Percentiles rank a stretch among this genome's conserved stretches.
Evolutionary conservation across 768 basidiomycete genomes (phyloP).

Genomic region (Tricholoma matsutake): DNA sequence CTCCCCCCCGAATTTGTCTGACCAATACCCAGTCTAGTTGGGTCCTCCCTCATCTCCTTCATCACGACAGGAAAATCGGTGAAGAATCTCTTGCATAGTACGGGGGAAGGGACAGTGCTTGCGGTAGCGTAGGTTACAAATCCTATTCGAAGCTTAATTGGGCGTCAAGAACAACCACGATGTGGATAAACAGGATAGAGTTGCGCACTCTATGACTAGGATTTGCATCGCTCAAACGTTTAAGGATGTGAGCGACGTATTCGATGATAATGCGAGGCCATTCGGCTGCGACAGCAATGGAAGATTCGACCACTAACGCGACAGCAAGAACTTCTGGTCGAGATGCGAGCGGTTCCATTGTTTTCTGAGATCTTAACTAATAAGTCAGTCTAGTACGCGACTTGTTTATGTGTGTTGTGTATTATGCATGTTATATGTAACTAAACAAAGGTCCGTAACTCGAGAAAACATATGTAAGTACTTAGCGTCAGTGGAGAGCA

Average conservation of each 20-base stretch:
- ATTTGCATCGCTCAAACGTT: conserved; percentile 46
- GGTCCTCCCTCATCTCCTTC: conserved; percentile 45
- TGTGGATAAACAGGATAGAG: background rate
- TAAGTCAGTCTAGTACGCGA: no score
- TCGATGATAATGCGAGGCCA: conserved; percentile 46
- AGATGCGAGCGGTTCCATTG: no score
- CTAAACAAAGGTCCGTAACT: no score
- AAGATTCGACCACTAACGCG: conserved; percentile 60
- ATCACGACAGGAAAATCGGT: conserved; percentile 35
- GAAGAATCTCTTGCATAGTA: conserved; percentile 61
- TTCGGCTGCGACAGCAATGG: conserved; percentile 48
- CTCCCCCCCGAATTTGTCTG: conserved; percentile 45
- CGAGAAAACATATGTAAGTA: no score
- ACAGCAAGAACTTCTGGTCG: conserved; percentile 38
- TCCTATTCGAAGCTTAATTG: conserved; percentile 37
- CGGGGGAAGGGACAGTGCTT: conserved; percentile 51
- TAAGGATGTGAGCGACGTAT: conserved; percentile 51
- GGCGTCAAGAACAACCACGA: background rate
- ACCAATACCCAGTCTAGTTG: conserved; percentile 53
- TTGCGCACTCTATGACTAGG: conserved; percentile 34
- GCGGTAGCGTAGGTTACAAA: conserved; percentile 63
- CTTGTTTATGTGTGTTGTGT: background rate
- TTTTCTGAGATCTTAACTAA: no score
- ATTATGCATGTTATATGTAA: background rate
- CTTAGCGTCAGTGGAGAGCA: no score